Base-by-base conservation (phyloP, 1,139 yeast species). In the Sugiyamaella sp. region DNA sequence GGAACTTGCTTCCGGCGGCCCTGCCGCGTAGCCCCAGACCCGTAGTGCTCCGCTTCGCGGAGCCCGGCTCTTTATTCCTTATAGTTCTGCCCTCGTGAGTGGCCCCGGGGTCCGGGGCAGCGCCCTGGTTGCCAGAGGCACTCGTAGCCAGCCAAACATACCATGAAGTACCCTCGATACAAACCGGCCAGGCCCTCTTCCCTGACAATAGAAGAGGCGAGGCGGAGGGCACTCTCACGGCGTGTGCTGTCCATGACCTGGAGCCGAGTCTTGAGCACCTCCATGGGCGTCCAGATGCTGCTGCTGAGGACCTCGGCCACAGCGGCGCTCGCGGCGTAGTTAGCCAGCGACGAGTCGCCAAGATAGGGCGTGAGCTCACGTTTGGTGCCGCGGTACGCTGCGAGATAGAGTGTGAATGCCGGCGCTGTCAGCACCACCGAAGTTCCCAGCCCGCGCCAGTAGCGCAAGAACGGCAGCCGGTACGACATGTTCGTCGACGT, bases 241-340 rank as follows among this genome's bases (percentile, higher is more conserved):
- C 33, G 46, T 10, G 37, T 8, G 14, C 47, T 40, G n/a, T 48
- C 29, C 10, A 44, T 49, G 14, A 72, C 63, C 56, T 72, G 76
- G 63, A 71, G 64, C 17, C 74, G 65, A 39, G 74, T 75, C 59
- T 72, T 72, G 50, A 73, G 58, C 14, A 72, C 74, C 60, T 72
- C 76, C 67, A 73, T 71, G 1, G 76, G 76, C 10, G 76, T 72
- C 74, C 74, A 73, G 14, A 73, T 61, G 45, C 66, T 57, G 19
- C 71, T 67, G 46, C 74, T 69, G 3, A 69, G 65, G n/a, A 72
- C 19, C 64, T 72, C 76, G 8, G 76, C 74, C 6, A 62, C 63
- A 5, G 70, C 58, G 2, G 75, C 74, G 46, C 71, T 64, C 10
- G 61, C 53, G 16, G 69, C 60, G 58, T 72, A 73, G 53, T 69